Conservation (phyloP, 2,329 filamentous ascomycete genomes). For the Diaporthe batatas region DNA sequence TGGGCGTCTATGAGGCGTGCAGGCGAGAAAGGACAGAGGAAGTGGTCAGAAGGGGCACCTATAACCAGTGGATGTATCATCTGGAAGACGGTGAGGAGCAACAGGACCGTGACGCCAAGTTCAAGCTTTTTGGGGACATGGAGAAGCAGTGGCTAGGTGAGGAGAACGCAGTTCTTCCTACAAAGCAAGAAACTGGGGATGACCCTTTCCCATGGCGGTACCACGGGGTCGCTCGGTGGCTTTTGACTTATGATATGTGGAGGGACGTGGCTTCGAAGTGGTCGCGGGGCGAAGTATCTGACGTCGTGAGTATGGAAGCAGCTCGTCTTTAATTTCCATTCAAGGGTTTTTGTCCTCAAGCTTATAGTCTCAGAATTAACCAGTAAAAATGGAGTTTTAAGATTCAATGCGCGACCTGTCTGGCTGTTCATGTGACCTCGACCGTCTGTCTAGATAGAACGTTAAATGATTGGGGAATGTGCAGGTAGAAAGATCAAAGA, state of each 20-base stretch:
- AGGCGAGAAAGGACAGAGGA: slow-evolving; percentile 70
- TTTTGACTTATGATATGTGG: slow-evolving; percentile 56
- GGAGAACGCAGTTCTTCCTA: slow-evolving; percentile 45
- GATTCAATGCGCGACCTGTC: not conserved
- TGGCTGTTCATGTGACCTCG: no score
- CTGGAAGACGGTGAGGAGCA: slow-evolving; percentile 71
- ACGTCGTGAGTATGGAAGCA: slow-evolving; percentile 7
- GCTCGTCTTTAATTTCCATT: not conserved
- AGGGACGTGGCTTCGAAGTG: slow-evolving; percentile 54
- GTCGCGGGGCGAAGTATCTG: slow-evolving; percentile 33
- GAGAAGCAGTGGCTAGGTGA: slow-evolving; percentile 50
- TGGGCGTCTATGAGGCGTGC: slow-evolving; percentile 68
- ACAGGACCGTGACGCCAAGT: slow-evolving; percentile 60
- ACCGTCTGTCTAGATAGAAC: no score
- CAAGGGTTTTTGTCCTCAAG: not conserved
- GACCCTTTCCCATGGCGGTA: slow-evolving; percentile 58
- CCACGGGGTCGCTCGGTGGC: slow-evolving; percentile 55
- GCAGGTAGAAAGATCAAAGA: no score
- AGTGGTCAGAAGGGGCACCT: slow-evolving; percentile 71
- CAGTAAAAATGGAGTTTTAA: not conserved
- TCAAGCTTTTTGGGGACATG: slow-evolving; percentile 49
- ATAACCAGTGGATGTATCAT: slow-evolving; percentile 73
- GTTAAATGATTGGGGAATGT: no score
- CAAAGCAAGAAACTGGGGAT: slow-evolving; percentile 52
- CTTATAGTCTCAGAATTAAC: not conserved